Percentiles rank a stretch among this genome's conserved stretches.
Evolutionary conservation across 306 rosid species (phyloP).

Genomic region (Psophocarpus tetragonolobus): DNA sequence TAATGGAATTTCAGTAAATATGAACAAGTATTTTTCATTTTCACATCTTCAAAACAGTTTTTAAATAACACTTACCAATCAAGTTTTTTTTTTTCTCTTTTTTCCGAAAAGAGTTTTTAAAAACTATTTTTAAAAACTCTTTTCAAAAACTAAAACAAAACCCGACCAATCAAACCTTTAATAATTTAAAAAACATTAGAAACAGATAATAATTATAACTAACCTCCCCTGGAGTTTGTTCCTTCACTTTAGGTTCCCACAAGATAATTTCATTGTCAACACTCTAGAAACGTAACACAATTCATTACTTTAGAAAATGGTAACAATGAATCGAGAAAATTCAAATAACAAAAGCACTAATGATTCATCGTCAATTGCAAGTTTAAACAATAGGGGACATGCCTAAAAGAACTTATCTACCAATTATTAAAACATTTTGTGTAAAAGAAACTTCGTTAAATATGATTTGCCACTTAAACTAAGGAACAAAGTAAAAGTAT

Average conservation of each 20-base stretch:
- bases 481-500: neutral
- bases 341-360: neutral
- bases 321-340: neutral
- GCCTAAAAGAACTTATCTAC: neutral
- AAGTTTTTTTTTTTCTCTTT: too few relatives aligned
- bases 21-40: too few relatives aligned
- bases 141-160: too few relatives aligned
- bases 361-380: conserved; percentile 7
- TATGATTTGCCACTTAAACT: neutral
- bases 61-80: too few relatives aligned
- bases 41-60: too few relatives aligned
- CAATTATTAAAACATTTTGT: neutral
- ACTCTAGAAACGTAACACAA: conserved; percentile 57
- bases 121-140: too few relatives aligned
- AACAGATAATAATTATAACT: conserved; percentile 45
- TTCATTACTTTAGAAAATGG: conserved; percentile 23
- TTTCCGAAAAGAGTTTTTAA: too few relatives aligned
- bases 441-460: neutral
- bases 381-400: conserved; percentile 6
- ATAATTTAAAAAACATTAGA: neutral
- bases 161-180: too few relatives aligned
- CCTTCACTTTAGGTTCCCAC: conserved; percentile 98
- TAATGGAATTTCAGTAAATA: too few relatives aligned
- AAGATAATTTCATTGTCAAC: conserved; percentile 91
- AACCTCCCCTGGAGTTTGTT: conserved; percentile 96